Base-by-base conservation (phyloP, 2,329 filamentous ascomycete genomes). In the Alternaria triticina region DNA sequence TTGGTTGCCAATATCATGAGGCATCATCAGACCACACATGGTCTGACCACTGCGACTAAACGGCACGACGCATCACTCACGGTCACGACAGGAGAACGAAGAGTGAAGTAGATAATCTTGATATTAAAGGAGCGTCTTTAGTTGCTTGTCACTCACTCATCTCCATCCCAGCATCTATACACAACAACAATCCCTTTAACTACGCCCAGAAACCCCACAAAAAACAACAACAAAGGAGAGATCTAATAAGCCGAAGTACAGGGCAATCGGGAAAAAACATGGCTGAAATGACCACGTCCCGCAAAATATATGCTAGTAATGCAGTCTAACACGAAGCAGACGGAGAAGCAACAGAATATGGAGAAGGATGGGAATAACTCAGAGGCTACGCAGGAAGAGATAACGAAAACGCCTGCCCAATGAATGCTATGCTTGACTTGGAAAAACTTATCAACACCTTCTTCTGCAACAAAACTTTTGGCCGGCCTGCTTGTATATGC, bases 261-360 rank as follows among this genome's bases (percentile, higher is more conserved):
- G 36, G 20, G 33, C 33, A 36, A 36, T 36, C 33, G 33, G 33
- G 33, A 36, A 36, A 22, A 36, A 52, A 40, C 49, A 20, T 52
- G 20, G 49, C 2, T 33, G 20, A 40, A 52, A 13, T 36, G 49
- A 33, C 36, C 20, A 52, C 30, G 28, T 9, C 49, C 49, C 49
- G 20, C 30, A 52, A 52, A 13, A 52, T 52, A 40, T 52, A 52
- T 52, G 28, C 49, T 52, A 52, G 20, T 52, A 52, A 52, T 52
- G 49, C 49, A 52, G 49, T 40, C 23, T 25, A 40, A 36, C 49
- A 52, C 17, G 83, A 70, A 71, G 64, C 69, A 73, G 10, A 71
- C 69, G 22, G 64, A 67, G n/a, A 45, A 7, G 20, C 17, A 57
- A 40, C n/a, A 47, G 44, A 13, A 36, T 27, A 10, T 56, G 12